Evolutionary conservation across 164 flowering plant species (phyloP).

Genomic region (Stephania yunnanensis): DNA sequence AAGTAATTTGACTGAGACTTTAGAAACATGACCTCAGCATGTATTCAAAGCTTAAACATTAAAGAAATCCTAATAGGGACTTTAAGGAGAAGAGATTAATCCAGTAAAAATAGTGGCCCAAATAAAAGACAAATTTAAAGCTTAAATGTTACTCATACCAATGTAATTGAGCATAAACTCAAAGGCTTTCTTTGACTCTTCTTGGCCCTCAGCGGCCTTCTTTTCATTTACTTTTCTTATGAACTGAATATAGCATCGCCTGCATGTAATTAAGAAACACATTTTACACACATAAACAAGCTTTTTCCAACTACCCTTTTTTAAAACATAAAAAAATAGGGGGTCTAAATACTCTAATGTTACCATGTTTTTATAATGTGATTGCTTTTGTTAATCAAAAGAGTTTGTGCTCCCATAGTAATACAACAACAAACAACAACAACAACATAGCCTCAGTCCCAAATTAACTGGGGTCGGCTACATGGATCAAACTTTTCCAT

Average conservation of each 20-base stretch:
- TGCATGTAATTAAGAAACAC: slow-evolving; percentile 19
- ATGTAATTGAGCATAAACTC: slow-evolving; percentile 90
- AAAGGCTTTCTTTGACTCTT: slow-evolving; percentile 91
- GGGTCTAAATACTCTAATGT: too few species aligned
- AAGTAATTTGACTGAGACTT: too few species aligned
- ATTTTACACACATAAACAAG: too few species aligned
- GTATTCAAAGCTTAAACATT: not conserved
- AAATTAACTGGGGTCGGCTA: too few species aligned
- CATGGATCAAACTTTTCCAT: too few species aligned
- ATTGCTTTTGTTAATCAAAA: too few species aligned
- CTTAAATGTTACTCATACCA: slow-evolving; percentile 39
- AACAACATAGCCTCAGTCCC: too few species aligned
- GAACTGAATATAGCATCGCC: slow-evolving; percentile 95
- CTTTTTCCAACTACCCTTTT: too few species aligned
- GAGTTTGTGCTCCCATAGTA: too few species aligned
- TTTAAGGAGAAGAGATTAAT: not conserved
- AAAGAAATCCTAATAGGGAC: not conserved
- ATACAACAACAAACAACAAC: too few species aligned
- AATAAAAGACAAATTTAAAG: not conserved
- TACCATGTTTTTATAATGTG: too few species aligned
- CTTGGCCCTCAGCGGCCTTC: slow-evolving; percentile 84
- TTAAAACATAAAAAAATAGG: too few species aligned
- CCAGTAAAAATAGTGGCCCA: not conserved
- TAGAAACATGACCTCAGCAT: not conserved
- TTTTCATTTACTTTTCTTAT: slow-evolving; percentile 81